Percentiles rank a stretch among this genome's conserved stretches.
Conservation (phyloP, 164 flowering plant genomes). For the Vitis vinifera region ASM3070453v1 NC_081822.1:3233001-3233500, state of each 20-base stretch:
- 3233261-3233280: conserved; percentile 63
- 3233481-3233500: too few relatives aligned
- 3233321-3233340: conserved; percentile 65
- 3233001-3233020: conserved; percentile 85
- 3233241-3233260: conserved; percentile 42
- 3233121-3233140: conserved; percentile 89
- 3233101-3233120: conserved; percentile 90
- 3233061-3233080: conserved; percentile 90
- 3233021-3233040: conserved; percentile 78
- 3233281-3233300: conserved; percentile 76
- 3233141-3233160: conserved; percentile 95
- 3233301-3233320: conserved; percentile 67
- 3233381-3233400: too few relatives aligned
- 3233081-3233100: conserved; percentile 69
- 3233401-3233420: too few relatives aligned
- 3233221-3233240: neutral
- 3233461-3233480: too few relatives aligned
- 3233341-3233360: neutral
- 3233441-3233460: too few relatives aligned
- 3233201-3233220: neutral
- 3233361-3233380: neutral
- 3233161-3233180: conserved; percentile 61
- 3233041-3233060: conserved; percentile 87
- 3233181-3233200: neutral
- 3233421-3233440: too few relatives aligned